Percentiles rank a stretch among this genome's conserved stretches.
Evolutionary conservation across 2,329 filamentous ascomycete genomes (phyloP).

Genomic region (Exophiala mesophila): DNA sequence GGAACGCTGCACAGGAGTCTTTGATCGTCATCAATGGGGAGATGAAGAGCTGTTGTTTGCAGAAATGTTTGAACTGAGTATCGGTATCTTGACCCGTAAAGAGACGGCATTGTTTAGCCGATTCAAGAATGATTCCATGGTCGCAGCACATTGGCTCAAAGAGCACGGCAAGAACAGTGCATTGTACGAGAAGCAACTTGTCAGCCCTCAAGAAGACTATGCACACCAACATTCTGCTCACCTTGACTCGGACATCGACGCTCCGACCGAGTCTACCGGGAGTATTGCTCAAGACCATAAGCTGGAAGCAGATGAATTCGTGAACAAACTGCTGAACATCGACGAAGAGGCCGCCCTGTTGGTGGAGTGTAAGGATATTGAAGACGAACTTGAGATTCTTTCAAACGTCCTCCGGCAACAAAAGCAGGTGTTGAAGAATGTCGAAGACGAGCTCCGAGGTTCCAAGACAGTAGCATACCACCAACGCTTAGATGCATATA

Average conservation of each 20-base stretch:
- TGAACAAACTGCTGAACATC: constrained; percentile 55
- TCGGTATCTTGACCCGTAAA: constrained; percentile 50
- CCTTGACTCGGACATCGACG: background rate
- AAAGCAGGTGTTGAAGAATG: constrained; percentile 42
- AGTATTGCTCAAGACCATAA: constrained; percentile 14
- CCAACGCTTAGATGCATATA: constrained; percentile 6
- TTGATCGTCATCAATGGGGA: constrained; percentile 52
- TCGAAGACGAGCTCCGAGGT: constrained; percentile 39
- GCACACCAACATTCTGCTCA: background rate
- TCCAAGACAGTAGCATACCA: constrained; percentile 7
- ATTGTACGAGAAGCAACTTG: constrained; percentile 51
- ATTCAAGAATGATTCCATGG: constrained; percentile 56
- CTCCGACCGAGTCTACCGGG: background rate
- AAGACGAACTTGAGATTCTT: constrained; percentile 63
- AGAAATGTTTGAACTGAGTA: constrained; percentile 63
- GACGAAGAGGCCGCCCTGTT: constrained; percentile 54
- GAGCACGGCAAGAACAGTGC: constrained; percentile 21
- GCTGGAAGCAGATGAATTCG: constrained; percentile 39
- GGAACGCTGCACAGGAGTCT: constrained; percentile 55
- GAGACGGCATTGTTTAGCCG: constrained; percentile 56
- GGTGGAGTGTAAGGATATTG: constrained; percentile 62
- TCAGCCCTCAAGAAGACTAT: constrained; percentile 50
- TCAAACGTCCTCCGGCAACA: constrained; percentile 49
- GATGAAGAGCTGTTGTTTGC: constrained; percentile 60
- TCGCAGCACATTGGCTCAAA: constrained; percentile 53